phyloP scores from a whole-genome alignment of 108 stramenopile species.

The Cyclotella baltica region DNA sequence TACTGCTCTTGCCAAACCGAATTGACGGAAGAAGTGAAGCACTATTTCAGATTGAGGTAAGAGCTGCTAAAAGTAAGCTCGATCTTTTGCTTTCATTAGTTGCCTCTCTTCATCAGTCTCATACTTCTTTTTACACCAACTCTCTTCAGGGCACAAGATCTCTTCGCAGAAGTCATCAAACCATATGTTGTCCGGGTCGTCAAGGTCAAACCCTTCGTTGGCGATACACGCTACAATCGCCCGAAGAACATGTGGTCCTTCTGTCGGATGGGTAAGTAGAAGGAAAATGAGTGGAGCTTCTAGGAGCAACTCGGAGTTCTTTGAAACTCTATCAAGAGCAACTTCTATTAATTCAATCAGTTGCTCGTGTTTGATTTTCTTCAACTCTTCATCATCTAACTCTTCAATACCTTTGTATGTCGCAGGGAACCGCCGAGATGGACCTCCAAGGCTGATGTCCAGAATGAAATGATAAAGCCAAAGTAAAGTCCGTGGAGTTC shows the following conservation, averaged over 20 bases:
- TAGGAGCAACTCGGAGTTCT: constrained; percentile 7
- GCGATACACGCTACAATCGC: neutral
- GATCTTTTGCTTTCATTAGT: no score
- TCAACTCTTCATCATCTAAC: constrained; percentile 3
- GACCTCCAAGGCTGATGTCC: neutral
- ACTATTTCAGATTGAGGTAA: no score
- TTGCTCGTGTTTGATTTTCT: constrained; percentile 1
- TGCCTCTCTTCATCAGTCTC: no score
- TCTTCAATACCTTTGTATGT: neutral
- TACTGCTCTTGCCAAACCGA: no score
- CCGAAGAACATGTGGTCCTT: neutral
- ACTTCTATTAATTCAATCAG: neutral
- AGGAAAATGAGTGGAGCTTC: constrained; percentile 4
- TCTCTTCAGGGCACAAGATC: neutral
- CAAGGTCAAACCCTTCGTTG: neutral
- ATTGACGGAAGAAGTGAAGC: no score
- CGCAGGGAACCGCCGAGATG: neutral
- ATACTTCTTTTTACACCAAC: no score
- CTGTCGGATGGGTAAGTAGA: neutral
- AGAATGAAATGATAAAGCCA: constrained; percentile 4
- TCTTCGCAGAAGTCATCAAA: neutral
- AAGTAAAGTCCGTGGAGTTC: neutral
- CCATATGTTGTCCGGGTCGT: neutral
- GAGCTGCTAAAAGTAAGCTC: no score
- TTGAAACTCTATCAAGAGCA: neutral